These are phyloP conservation scores for Ceratocystis harringtonii DNA, from an alignment of 2,329 filamentous ascomycete species.

Conservation along the genomic window DNA sequence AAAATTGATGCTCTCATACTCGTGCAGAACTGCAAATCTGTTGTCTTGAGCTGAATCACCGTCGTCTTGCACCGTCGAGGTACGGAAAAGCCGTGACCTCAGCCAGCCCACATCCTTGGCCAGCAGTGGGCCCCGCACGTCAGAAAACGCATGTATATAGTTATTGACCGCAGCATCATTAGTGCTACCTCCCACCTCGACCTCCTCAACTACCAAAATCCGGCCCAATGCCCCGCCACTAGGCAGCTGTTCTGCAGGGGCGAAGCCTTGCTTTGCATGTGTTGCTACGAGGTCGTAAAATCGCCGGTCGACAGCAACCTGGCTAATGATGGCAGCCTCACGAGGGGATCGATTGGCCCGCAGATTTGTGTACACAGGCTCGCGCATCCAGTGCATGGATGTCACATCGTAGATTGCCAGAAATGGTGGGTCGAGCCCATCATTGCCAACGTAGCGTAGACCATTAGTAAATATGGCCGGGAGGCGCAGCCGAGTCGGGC, in stretches of 20 bases:
- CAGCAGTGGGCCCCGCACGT: not conserved
- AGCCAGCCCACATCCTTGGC: slow-evolving; percentile 50
- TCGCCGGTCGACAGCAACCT: slow-evolving; percentile 50
- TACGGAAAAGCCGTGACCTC: slow-evolving; percentile 54
- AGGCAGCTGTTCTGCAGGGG: slow-evolving; percentile 43
- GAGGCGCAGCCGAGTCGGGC: slow-evolving; percentile 62
- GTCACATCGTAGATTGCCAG: slow-evolving; percentile 72
- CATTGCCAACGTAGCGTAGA: slow-evolving; percentile 57
- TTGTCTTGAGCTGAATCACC: slow-evolving; percentile 29
- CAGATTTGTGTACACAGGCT: slow-evolving; percentile 52
- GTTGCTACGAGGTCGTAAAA: slow-evolving; percentile 54
- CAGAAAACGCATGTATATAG: slow-evolving; percentile 51
- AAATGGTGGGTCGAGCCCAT: slow-evolving; percentile 43
- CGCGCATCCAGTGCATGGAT: slow-evolving; percentile 54
- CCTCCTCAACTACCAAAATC: slow-evolving; percentile 46
- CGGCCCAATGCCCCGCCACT: slow-evolving; percentile 44
- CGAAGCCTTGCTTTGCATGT: slow-evolving; percentile 40
- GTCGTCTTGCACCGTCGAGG: slow-evolving; percentile 43
- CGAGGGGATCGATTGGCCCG: slow-evolving; percentile 41
- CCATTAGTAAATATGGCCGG: slow-evolving; percentile 61
- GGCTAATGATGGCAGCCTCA: slow-evolving; percentile 39
- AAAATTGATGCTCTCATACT: slow-evolving; percentile 36
- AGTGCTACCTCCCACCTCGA: slow-evolving; percentile 20
- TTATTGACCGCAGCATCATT: slow-evolving; percentile 41
- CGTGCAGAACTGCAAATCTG: slow-evolving; percentile 54